Evolutionary conservation across 768 basidiomycete species (phyloP), one percentile per base, ranked within the genome.

Genomic region (Terana coerulea): DNA sequence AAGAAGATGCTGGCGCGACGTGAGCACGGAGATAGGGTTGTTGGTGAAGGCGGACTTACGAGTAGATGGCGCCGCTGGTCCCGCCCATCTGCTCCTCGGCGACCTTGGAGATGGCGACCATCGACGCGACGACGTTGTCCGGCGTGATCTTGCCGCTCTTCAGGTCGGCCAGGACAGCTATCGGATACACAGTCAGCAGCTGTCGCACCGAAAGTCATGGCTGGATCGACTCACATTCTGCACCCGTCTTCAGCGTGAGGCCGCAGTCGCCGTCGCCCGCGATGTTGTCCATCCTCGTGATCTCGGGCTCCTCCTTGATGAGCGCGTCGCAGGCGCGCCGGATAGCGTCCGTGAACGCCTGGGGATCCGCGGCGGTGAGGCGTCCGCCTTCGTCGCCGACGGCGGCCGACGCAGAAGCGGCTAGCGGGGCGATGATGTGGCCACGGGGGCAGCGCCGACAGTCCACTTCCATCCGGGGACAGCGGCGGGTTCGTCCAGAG

Each of bases 391-490:
- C 28, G 22, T 24, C 37, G 26, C 42, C 39, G n/a, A 44, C 41
- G n/a, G 41, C 47, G n/a, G 34, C 24, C 15, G 33, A 11, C 28
- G 50, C 47, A 46, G 15, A 34, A 5, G 39, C 39, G 39, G 40
- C 35, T 24, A n/a, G 46, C 30, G 44, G 54, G 33, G 36, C 33
- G 15, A 44, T 39, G n/a, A 45, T 43, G 5, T 42, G 42, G 55
- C 46, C 31, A 68, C 49, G 12, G 83, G 80, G 35, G 69, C 61
- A 0, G 66, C 56, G 21, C 66, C 67, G 1, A 86, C 75, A 4
- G 80, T 77, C 89, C 87, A 93, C 59, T 81, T 86, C 93, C 94
- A 95, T 12, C 91, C 94, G 0, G 90, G 90, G 0, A 82, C 80
- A 41, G 84, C 72, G 6, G 83, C 68, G 21, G 72, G 72, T 33